Conservation (phyloP, 768 basidiomycete genomes). For the Suillus ampliporus region DNA sequence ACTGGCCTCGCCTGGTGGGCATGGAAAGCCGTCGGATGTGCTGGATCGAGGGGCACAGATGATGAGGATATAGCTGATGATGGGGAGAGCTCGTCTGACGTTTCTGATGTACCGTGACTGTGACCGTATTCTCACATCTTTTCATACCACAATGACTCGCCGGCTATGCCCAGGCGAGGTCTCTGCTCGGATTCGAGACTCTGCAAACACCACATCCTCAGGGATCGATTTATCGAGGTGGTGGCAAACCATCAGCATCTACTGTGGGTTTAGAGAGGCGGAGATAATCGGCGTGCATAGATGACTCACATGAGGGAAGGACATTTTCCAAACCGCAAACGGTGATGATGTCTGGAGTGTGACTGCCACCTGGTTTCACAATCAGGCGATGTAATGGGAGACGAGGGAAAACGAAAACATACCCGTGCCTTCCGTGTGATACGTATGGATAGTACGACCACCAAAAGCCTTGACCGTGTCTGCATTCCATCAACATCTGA, state of each 20-base stretch:
- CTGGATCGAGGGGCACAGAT: no score
- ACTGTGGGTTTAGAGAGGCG: constrained; percentile 10
- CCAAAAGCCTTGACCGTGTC: constrained; percentile 91
- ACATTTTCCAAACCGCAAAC: constrained; percentile 91
- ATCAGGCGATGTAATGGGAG: background rate
- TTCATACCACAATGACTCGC: no score
- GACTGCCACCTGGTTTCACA: constrained; percentile 73
- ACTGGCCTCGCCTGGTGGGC: no score
- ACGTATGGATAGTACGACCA: constrained; percentile 92
- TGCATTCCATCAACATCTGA: constrained; percentile 33
- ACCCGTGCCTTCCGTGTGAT: constrained; percentile 97
- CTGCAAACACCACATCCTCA: constrained; percentile 95
- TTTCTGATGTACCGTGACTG: no score
- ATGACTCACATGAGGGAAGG: constrained; percentile 83
- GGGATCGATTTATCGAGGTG: constrained; percentile 91
- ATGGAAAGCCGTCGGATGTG: no score
- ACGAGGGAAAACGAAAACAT: constrained; percentile 7
- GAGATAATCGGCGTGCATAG: background rate
- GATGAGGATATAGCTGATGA: no score
- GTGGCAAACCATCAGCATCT: constrained; percentile 99
- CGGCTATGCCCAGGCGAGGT: no score
- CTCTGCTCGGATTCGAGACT: constrained; percentile 95
- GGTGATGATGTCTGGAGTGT: constrained; percentile 98
- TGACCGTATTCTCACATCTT: no score
- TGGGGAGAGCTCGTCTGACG: no score